These are phyloP conservation scores for Forsythia viridissima DNA, from an alignment of 257 asterid genomes.

Conservation along the genomic window DNA sequence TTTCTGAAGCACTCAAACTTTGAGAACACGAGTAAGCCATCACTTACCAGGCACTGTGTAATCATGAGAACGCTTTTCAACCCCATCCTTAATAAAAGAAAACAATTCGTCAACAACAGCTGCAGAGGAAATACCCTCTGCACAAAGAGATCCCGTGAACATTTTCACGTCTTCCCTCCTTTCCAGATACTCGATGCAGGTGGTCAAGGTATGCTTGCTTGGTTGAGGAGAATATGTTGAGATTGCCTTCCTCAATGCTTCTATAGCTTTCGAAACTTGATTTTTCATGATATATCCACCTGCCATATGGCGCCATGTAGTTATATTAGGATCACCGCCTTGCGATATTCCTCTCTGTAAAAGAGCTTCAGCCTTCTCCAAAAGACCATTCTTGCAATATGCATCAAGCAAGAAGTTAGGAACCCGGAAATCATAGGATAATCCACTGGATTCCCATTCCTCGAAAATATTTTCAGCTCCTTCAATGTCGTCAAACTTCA, in stretches of 20 bases:
- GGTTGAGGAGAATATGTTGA: slow-evolving; percentile 35
- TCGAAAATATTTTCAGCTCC: slow-evolving; percentile 50
- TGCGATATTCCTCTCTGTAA: slow-evolving; percentile 31
- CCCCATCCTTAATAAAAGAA: slow-evolving; percentile 19
- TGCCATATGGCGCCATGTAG: slow-evolving; percentile 62
- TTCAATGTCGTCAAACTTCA: slow-evolving; percentile 50
- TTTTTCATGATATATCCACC: slow-evolving; percentile 46
- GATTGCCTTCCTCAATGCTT: slow-evolving; percentile 61
- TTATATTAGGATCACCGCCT: slow-evolving; percentile 50
- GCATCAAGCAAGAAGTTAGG: slow-evolving; percentile 60
- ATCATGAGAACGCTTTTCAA: not conserved
- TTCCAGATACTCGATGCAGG: slow-evolving; percentile 52
- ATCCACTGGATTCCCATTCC: slow-evolving; percentile 61
- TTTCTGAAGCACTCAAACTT: not conserved
- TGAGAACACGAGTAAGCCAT: not conserved
- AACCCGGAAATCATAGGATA: slow-evolving; percentile 53
- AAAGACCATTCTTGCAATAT: slow-evolving; percentile 47
- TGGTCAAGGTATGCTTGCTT: slow-evolving; percentile 39
- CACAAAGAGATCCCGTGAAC: slow-evolving; percentile 6
- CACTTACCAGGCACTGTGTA: not conserved
- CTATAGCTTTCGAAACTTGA: slow-evolving; percentile 40
- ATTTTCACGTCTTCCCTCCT: slow-evolving; percentile 33
- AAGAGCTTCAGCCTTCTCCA: slow-evolving; percentile 63
- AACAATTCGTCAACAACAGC: slow-evolving; percentile 27
- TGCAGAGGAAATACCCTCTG: slow-evolving; percentile 29